phyloP scores from a whole-genome alignment of 768 basidiomycete species.

The Mycena metata region DNA sequence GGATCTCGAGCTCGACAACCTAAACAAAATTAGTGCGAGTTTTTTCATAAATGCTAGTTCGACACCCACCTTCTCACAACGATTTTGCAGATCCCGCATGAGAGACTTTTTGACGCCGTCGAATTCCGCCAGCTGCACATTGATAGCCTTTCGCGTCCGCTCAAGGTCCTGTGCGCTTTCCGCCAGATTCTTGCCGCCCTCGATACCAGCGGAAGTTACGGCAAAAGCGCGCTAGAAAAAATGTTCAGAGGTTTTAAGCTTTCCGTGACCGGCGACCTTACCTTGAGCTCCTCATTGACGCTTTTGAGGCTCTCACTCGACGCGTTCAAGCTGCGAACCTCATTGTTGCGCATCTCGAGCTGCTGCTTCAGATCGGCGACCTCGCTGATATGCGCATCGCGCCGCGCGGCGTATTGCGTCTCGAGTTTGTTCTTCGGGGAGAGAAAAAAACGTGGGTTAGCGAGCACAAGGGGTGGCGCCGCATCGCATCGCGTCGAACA shows the following conservation, averaged over 20 bases:
- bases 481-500: constrained; percentile 33
- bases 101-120: constrained; percentile 98
- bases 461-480: constrained; percentile 27
- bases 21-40: constrained; percentile 46
- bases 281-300: constrained; percentile 98
- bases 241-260: constrained; percentile 30
- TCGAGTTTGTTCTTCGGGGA: constrained; percentile 86
- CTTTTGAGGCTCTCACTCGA: constrained; percentile 94
- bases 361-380: constrained; percentile 91
- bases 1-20: constrained; percentile 99
- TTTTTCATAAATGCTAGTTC: constrained; percentile 8
- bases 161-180: constrained; percentile 98
- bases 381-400: constrained; percentile 90
- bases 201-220: constrained; percentile 96
- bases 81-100: constrained; percentile 98
- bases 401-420: constrained; percentile 91
- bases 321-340: constrained; percentile 86
- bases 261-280: constrained; percentile 47
- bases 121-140: constrained; percentile 98
- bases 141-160: constrained; percentile 95
- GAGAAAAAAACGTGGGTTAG: constrained; percentile 16
- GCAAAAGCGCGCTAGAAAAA: constrained; percentile 89
- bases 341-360: constrained; percentile 85
- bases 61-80: constrained; percentile 92
- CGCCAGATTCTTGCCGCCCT: constrained; percentile 96